phyloP scores from a whole-genome alignment of 1,284 basidiomycete species.

The Leucoagaricus sp. region DNA sequence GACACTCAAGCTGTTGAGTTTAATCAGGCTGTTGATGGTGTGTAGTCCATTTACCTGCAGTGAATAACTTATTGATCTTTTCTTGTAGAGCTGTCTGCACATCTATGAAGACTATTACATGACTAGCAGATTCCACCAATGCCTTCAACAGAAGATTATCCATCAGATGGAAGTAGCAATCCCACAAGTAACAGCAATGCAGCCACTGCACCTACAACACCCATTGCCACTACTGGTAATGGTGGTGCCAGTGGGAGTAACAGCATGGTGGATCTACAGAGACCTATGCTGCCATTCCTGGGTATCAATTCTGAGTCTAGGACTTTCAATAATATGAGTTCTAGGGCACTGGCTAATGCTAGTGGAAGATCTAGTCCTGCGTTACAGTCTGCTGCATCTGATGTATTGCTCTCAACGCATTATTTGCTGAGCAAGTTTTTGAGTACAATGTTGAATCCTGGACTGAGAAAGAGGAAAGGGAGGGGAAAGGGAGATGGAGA shows the following conservation, averaged over 20 bases:
- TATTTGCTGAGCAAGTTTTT: constrained; percentile 71
- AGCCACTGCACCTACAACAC: constrained; percentile 29
- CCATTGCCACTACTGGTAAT: too few relatives aligned
- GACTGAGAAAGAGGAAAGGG: constrained; percentile 20
- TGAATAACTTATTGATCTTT: background rate
- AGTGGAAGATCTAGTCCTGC: constrained; percentile 1
- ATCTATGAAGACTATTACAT: constrained; percentile 56
- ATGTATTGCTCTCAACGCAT: constrained; percentile 53
- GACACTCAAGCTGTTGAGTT: constrained; percentile 77
- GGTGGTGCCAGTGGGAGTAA: too few relatives aligned
- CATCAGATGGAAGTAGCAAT: constrained; percentile 25
- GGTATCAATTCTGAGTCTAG: background rate
- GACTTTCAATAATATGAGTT: background rate
- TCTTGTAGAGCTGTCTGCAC: constrained; percentile 61
- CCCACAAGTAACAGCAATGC: constrained; percentile 29
- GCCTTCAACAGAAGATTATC: constrained; percentile 43
- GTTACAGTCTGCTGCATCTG: background rate
- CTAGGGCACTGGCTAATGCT: background rate
- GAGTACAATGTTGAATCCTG: constrained; percentile 35
- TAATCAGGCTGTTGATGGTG: constrained; percentile 76
- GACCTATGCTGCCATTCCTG: constrained; percentile 9
- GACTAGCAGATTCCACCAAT: constrained; percentile 51
- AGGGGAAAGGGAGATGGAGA: constrained; percentile 20
- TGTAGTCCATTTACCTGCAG: constrained; percentile 19
- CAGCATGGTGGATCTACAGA: constrained; percentile 1